Percentiles rank a stretch among this genome's conserved stretches.
Conservation (phyloP, 305 asterid species). For the Solanum chacoense region DNA sequence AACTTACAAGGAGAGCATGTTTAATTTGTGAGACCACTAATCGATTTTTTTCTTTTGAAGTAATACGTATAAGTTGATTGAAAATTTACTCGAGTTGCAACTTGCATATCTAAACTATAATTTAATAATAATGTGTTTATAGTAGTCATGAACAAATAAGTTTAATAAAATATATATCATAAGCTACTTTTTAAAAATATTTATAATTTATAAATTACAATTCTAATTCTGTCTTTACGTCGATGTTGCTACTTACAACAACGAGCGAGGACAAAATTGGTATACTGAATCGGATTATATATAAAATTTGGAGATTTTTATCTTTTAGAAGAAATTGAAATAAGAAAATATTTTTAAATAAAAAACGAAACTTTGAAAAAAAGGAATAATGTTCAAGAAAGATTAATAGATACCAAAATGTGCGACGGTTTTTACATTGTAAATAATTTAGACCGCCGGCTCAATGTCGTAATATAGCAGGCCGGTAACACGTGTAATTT, state of each 20-base stretch:
- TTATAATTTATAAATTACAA: background rate
- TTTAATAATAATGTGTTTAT: background rate
- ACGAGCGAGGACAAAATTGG: background rate
- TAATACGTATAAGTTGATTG: background rate
- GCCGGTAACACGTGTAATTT: background rate
- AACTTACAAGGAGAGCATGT: background rate
- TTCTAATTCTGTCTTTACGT: background rate
- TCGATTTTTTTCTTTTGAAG: background rate
- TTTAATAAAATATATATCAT: background rate
- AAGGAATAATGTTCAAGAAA: background rate
- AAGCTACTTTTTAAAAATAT: too few species aligned
- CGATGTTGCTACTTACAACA: background rate
- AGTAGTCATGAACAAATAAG: background rate
- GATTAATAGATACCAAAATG: background rate
- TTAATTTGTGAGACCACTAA: background rate
- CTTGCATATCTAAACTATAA: background rate
- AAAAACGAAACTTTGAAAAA: background rate
- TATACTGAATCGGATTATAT: background rate
- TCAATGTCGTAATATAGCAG: background rate
- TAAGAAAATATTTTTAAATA: too few species aligned
- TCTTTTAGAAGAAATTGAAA: background rate
- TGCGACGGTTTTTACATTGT: background rate
- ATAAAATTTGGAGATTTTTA: background rate
- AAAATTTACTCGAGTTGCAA: background rate
- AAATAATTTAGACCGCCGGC: slow-evolving; percentile 9